Percentiles rank a stretch among this genome's conserved stretches.
Evolutionary conservation across 202 grass and related monocot genomes (phyloP).

Genomic region (Eragrostis tef): DNA sequence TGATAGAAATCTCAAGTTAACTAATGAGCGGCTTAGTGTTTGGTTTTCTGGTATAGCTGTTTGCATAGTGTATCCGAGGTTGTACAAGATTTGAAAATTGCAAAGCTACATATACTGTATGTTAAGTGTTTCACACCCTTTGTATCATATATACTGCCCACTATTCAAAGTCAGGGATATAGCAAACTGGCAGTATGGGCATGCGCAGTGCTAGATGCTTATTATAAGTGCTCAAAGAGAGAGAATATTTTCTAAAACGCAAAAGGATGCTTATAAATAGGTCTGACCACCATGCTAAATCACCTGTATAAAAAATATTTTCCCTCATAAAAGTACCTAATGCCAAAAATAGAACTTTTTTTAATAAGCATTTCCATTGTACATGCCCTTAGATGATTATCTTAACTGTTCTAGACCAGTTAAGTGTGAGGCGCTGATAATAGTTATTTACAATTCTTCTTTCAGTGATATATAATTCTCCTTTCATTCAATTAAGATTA

Average conservation of each 20-base stretch:
- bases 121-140: neutral
- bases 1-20: neutral
- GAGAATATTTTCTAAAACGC: too few relatives aligned
- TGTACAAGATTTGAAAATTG: neutral
- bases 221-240: too few relatives aligned
- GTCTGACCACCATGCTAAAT: too few relatives aligned
- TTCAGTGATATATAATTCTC: constrained; percentile 35
- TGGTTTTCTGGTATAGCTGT: constrained; percentile 20
- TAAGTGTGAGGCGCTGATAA: constrained; percentile 5
- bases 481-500: constrained; percentile 28
- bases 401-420: constrained; percentile 12
- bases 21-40: constrained; percentile 13
- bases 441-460: constrained; percentile 25
- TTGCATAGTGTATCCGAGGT: constrained; percentile 13
- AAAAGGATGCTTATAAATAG: too few relatives aligned
- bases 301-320: too few relatives aligned
- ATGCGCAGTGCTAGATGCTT: too few relatives aligned
- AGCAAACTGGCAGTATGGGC: neutral
- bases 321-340: too few relatives aligned
- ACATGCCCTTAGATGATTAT: neutral
- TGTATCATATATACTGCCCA: neutral
- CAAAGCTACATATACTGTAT: neutral
- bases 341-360: too few relatives aligned
- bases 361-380: too few relatives aligned
- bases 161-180: neutral